Percentiles rank a stretch among this genome's conserved stretches.
Conservation (phyloP, 2,329 filamentous ascomycete genomes). For the Aurifilum marmelostoma region DNA sequence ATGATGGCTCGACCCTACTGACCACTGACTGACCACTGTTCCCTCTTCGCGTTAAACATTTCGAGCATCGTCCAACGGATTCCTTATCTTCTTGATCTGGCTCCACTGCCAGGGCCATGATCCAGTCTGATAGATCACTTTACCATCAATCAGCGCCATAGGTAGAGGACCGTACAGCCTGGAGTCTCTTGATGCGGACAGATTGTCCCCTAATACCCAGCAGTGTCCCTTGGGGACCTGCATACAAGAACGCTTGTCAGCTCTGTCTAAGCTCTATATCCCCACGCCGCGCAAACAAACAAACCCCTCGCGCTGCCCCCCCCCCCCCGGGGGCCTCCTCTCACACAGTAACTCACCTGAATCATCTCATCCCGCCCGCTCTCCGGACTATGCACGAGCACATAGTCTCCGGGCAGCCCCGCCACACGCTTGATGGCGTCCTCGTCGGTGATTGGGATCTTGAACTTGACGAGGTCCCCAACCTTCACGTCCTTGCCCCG, state of each 20-base stretch:
- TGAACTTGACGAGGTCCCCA: slow-evolving; percentile 84
- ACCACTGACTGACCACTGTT: background rate
- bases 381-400: slow-evolving; percentile 66
- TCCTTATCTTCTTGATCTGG: slow-evolving; percentile 55
- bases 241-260: slow-evolving; percentile 20
- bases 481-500: slow-evolving; percentile 67
- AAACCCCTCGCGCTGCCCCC: too few species aligned
- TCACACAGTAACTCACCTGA: slow-evolving; percentile 54
- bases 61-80: slow-evolving; percentile 32
- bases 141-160: slow-evolving; percentile 80
- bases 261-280: background rate
- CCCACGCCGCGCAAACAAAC: background rate
- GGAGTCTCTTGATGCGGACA: slow-evolving; percentile 83
- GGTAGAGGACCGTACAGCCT: slow-evolving; percentile 85
- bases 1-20: background rate
- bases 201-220: slow-evolving; percentile 87
- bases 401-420: slow-evolving; percentile 77
- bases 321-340: background rate
- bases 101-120: slow-evolving; percentile 49
- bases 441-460: slow-evolving; percentile 67
- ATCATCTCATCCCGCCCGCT: slow-evolving; percentile 59
- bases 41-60: background rate
- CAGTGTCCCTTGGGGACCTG: slow-evolving; percentile 91
- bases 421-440: slow-evolving; percentile 79
- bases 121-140: slow-evolving; percentile 65